These are phyloP conservation scores for apple (Malus domestica) DNA, from an alignment of 306 rosid species.

Conservation along the genomic window ASM211411v1 NC_041791.1:22726501-22727000, in stretches of 20 bases:
- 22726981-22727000: neutral
- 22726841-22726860: neutral
- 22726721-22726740: neutral
- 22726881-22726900: neutral
- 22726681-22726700: neutral
- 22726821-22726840: neutral
- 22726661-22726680: neutral
- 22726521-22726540: neutral
- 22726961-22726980: neutral
- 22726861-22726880: neutral
- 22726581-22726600: too few relatives aligned
- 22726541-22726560: neutral
- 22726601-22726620: too few relatives aligned
- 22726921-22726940: neutral
- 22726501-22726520: neutral
- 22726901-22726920: neutral
- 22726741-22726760: neutral
- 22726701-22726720: neutral
- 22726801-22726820: neutral
- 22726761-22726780: neutral
- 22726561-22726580: too few relatives aligned
- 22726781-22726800: neutral
- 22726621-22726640: neutral
- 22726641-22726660: neutral
- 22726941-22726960: too few relatives aligned